Conservation (phyloP, 176 grass and related monocot genomes). For the Phyllostachys edulis region DNA sequence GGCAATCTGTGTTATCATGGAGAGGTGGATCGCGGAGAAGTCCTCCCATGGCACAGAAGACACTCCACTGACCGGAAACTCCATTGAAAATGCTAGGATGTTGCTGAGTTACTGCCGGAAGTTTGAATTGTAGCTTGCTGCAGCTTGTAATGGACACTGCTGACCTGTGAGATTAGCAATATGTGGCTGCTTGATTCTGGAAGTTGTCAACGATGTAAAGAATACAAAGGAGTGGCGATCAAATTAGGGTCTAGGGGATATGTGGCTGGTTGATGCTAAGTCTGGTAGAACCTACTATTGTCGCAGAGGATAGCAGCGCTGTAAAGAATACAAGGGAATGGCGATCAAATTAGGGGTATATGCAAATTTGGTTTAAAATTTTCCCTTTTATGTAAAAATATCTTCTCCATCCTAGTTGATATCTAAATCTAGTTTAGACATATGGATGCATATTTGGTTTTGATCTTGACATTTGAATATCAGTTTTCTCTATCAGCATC, state of each 20-base stretch:
- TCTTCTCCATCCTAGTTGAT: neutral
- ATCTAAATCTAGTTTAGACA: neutral
- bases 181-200: neutral
- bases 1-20: constrained; percentile 56
- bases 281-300: neutral
- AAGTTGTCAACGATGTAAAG: neutral
- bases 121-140: constrained; percentile 33
- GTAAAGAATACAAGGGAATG: neutral
- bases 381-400: neutral
- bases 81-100: constrained; percentile 39
- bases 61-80: neutral
- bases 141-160: neutral
- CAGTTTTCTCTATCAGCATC: neutral
- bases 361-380: neutral
- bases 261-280: neutral
- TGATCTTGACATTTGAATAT: neutral
- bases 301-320: neutral
- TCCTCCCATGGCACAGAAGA: constrained; percentile 29
- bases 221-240: neutral
- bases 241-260: neutral
- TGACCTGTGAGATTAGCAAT: constrained; percentile 11
- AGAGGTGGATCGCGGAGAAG: constrained; percentile 57
- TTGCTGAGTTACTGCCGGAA: constrained; percentile 63
- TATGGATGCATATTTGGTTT: neutral
- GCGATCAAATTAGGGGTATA: neutral